Evolutionary conservation across 805 yeast species (phyloP).

Genomic region (Kazachstania martiniae): DNA sequence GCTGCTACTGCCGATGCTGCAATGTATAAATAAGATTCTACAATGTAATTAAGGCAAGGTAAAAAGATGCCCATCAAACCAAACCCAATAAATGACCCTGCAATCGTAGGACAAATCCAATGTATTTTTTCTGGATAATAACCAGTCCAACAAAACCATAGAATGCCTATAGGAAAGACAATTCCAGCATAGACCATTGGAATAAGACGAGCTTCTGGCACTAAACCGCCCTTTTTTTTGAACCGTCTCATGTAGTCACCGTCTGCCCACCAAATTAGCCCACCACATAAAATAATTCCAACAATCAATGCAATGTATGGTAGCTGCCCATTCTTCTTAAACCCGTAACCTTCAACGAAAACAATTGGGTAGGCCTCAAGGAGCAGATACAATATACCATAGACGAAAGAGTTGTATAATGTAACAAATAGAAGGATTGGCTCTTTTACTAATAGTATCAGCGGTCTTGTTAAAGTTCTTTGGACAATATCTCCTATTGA

Average conservation of each 20-base stretch:
- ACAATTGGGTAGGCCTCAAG: constrained; percentile 69
- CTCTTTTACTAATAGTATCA: constrained; percentile 54
- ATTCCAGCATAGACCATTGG: constrained; percentile 67
- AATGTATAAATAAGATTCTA: constrained; percentile 57
- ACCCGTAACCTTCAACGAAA: constrained; percentile 51
- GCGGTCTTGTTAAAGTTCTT: constrained; percentile 58
- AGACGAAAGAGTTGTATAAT: constrained; percentile 66
- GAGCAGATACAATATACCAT: constrained; percentile 66
- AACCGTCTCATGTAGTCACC: constrained; percentile 38
- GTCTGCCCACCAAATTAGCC: constrained; percentile 42
- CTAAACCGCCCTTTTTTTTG: constrained; percentile 42
- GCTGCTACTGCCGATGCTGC: constrained; percentile 77
- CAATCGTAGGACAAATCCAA: constrained; percentile 71
- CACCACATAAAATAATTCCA: constrained; percentile 47
- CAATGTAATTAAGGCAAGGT: constrained; percentile 58
- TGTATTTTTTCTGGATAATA: constrained; percentile 57
- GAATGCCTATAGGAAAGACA: constrained; percentile 63
- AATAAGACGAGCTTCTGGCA: constrained; percentile 73
- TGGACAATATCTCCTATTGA: constrained; percentile 47
- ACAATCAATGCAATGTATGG: constrained; percentile 71
- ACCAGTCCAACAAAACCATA: constrained; percentile 89
- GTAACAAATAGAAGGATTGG: constrained; percentile 61
- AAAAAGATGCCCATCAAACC: constrained; percentile 61
- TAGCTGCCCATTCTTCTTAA: constrained; percentile 41
- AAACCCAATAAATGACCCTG: constrained; percentile 54